Evolutionary conservation across 2,329 filamentous ascomycete species (phyloP), one percentile per base, ranked within the genome.

Genomic region (Claviceps spartinae): DNA sequence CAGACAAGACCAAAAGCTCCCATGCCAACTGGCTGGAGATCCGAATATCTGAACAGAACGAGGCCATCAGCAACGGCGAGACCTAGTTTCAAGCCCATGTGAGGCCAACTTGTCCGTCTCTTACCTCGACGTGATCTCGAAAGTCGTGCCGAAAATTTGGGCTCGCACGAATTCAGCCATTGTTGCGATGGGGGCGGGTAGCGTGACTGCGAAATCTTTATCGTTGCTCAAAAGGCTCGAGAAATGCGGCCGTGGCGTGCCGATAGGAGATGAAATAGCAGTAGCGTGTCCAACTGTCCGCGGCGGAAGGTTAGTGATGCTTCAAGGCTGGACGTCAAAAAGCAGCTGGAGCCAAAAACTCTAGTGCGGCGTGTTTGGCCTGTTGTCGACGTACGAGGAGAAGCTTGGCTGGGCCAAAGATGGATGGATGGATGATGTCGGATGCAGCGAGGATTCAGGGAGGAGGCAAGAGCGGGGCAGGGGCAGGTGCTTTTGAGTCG

Each of bases 121-220:
- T 53, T 81, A 96, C 89, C 93, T 86, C 72, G 90, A 96, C 62
- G 93, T 98, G 73, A 97, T 97, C 81, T 98, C 93, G 68, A 98
- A 98, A 62, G 93, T 97, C 57, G 93, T 98, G 69, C 93, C 93
- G 68, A 98, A 98, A 71, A 98, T 97, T 79, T 97, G 91, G 68
- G 91, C 90, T 73, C 93, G 87, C 67, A 98, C 88, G 72, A 98
- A 98, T 79, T 98, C 93, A 70, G 93, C 93, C 93, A 98, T 97
- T 69, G 67, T 34, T 34, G 30, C 30, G 9, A 34, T 34, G 30
- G 30, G 30, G 30, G 9, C 8, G 30, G 30, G 30, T 34, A 34
- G 30, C 9, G 30, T 34, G 30, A 34, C 30, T 11, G 30, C 30
- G 30, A 34, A 34, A 3, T 34, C 9, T 34, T 34, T 34, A 34